Evolutionary conservation across 1,139 yeast genomes (phyloP).

Genomic region (Scheffersomyces cryptocercus): DNA sequence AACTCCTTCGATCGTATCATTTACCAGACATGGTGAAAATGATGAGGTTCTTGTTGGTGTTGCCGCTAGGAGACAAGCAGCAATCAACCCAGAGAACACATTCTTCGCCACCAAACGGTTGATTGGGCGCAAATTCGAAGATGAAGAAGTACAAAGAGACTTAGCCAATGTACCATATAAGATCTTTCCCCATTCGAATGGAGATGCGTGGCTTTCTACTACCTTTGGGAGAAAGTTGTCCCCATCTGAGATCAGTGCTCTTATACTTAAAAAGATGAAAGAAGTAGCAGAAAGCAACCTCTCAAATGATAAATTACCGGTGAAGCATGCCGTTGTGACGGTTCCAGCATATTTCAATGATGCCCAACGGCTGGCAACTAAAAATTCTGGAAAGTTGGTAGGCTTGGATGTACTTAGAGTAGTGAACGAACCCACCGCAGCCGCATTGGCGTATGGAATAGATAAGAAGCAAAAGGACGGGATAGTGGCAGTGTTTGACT

Average conservation of each 20-base stretch:
- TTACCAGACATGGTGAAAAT: conserved; percentile 27
- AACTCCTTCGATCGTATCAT: conserved; percentile 74
- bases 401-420: conserved; percentile 71
- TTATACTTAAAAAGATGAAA: conserved; percentile 56
- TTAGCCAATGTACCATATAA: conserved; percentile 54
- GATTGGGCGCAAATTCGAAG: conserved; percentile 66
- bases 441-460: conserved; percentile 78
- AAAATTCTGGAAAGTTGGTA: conserved; percentile 65
- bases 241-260: conserved; percentile 60
- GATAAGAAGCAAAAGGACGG: conserved; percentile 58
- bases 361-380: conserved; percentile 77
- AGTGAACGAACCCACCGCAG: conserved; percentile 80
- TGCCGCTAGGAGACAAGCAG: conserved; percentile 68
- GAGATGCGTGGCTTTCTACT: conserved; percentile 64
- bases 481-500: conserved; percentile 71
- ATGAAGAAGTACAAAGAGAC: conserved; percentile 67
- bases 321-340: conserved; percentile 69
- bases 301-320: conserved; percentile 26
- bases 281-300: conserved; percentile 50
- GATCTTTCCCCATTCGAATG: conserved; percentile 53
- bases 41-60: conserved; percentile 51
- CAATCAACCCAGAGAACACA: conserved; percentile 65
- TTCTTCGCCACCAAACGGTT: conserved; percentile 74
- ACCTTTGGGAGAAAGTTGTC: conserved; percentile 38
- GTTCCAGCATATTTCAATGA: conserved; percentile 84